Evolutionary conservation across 805 yeast species (phyloP), one percentile per base, ranked within the genome.

Genomic region (Ogataea siamensis): DNA sequence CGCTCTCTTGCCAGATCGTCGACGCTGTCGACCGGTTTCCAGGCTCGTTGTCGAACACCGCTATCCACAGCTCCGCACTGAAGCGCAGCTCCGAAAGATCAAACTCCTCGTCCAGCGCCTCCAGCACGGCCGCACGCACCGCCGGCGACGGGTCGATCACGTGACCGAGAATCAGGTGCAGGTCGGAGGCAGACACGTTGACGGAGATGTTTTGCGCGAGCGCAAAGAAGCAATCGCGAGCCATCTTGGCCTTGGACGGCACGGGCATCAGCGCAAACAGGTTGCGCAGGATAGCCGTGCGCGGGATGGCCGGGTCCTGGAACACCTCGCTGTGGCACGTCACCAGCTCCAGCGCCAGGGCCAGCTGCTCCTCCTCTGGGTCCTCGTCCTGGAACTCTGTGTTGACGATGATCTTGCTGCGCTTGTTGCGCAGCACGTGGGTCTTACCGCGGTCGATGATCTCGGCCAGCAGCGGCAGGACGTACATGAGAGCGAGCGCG

Each of bases 1-100:
- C 46, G 56, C 79, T 86, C 49, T 88, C 96, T 22, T 76, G 73
- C 97, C 97, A 93, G 42, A 93, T 85, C 1, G 91, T 81, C 13
- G 63, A 62, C 0, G 97, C 96, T 12, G 82, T 52, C 17, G 76
- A 81, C 5, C 80, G 70, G 42, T 78, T 78, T 8, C 67, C 57
- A 12, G 71, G 72, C 34, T 81, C 87, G 31, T 78, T 80, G 56
- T 88, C 96, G 56, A 82, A 87, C 42, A 75, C 70, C 16, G 85
- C 73, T 41, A 93, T 78, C 78, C 85, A 89, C 15, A 93, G 62
- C 57, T 89, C 95, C 22, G 45, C 54, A 32, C 36, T 49, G 28
- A 53, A 54, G 47, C 68, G 49, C 24, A 66, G 44, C 3, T 69
- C 64, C 2, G 74, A 68, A 36, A 83, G 66, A 39, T 76, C 80